Conservation (phyloP, 106 monocot species). For the Dendrobium catenatum region DNA sequence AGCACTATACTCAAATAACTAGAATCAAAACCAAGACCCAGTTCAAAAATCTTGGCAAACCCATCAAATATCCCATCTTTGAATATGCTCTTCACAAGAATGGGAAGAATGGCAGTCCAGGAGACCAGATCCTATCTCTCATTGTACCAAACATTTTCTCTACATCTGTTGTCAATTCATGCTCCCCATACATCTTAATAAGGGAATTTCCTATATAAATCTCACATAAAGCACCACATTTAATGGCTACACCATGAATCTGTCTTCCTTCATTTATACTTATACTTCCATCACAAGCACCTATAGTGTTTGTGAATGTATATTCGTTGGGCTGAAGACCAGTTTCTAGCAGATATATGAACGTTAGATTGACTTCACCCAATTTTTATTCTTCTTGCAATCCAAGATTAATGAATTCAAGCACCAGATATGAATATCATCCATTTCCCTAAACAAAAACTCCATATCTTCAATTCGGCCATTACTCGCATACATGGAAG, state of each 20-base stretch:
- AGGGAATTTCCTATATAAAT: conserved; percentile 10
- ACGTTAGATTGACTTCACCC: conserved; percentile 1
- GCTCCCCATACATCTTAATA: conserved; percentile 15
- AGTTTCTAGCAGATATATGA: conserved; percentile 6
- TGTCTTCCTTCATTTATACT: conserved; percentile 8
- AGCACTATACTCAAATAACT: conserved; percentile 16
- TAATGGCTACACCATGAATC: conserved; percentile 12
- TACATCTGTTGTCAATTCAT: conserved; percentile 10
- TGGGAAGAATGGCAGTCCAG: conserved; percentile 13
- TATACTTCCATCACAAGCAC: conserved; percentile 4
- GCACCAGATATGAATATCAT: conserved; percentile 10
- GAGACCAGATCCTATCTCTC: conserved; percentile 6
- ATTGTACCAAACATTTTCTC: conserved; percentile 12
- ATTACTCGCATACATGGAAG: conserved; percentile 10
- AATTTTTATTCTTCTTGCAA: conserved; percentile 5
- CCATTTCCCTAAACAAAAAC: not conserved
- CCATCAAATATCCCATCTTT: not conserved
- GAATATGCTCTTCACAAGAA: not conserved
- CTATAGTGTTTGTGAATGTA: conserved; percentile 12
- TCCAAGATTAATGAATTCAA: conserved; percentile 19
- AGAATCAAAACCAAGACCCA: conserved; percentile 3
- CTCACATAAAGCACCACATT: conserved; percentile 10
- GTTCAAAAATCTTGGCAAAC: conserved; percentile 1
- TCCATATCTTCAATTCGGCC: conserved; percentile 5
- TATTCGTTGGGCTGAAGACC: conserved; percentile 13